These are phyloP conservation scores for Anisodus tanguticus DNA, from an alignment of 257 asterid species.

Conservation along the genomic window DNA sequence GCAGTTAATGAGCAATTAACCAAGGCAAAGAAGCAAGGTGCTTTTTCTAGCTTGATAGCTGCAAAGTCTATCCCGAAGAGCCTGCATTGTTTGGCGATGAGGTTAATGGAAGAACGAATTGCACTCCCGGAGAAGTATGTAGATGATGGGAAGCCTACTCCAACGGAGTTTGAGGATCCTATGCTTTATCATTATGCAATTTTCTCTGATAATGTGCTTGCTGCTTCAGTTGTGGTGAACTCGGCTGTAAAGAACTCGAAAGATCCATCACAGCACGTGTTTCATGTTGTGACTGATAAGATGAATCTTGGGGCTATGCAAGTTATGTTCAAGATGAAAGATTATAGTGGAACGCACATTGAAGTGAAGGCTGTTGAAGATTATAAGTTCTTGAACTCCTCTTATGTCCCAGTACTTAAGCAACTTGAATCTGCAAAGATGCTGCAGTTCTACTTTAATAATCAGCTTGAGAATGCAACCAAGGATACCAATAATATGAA, in stretches of 20 bases:
- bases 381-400: constrained; percentile 52
- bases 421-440: constrained; percentile 50
- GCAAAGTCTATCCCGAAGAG: constrained; percentile 63
- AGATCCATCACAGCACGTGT: constrained; percentile 59
- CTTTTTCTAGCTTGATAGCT: constrained; percentile 60
- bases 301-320: constrained; percentile 68
- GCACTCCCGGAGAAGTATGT: constrained; percentile 46
- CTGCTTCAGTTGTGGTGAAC: constrained; percentile 64
- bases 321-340: constrained; percentile 57
- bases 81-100: constrained; percentile 57
- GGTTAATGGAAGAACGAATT: constrained; percentile 55
- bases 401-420: constrained; percentile 50
- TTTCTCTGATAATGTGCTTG: constrained; percentile 59
- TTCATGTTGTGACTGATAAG: constrained; percentile 63
- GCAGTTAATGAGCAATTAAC: constrained; percentile 55
- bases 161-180: constrained; percentile 55
- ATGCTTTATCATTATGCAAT: constrained; percentile 57
- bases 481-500: constrained; percentile 52
- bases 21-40: constrained; percentile 56
- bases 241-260: constrained; percentile 55
- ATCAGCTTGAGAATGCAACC: constrained; percentile 55
- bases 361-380: constrained; percentile 59
- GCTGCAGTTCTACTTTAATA: constrained; percentile 50
- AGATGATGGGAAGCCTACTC: constrained; percentile 50
- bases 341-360: constrained; percentile 48